Evolutionary conservation across 768 basidiomycete genomes (phyloP).

Genomic region (Floccularia luteovirens): DNA sequence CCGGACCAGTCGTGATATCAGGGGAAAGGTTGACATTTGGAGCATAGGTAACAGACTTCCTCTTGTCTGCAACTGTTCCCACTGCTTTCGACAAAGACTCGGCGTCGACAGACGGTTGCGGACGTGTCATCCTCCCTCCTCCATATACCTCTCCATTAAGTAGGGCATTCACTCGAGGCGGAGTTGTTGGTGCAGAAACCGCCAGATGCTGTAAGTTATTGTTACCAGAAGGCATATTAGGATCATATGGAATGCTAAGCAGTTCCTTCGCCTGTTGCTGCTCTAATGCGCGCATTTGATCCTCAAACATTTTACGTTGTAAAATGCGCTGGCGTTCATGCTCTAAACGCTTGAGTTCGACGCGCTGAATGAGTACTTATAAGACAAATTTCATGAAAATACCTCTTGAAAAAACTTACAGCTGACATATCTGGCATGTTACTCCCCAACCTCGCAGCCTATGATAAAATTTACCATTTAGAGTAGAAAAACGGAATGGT

Average conservation of each 20-base stretch:
- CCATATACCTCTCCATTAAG: constrained; percentile 52
- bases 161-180: constrained; percentile 69
- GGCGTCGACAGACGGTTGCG: constrained; percentile 47
- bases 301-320: constrained; percentile 90
- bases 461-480: constrained; percentile 12
- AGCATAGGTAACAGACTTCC: constrained; percentile 83
- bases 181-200: constrained; percentile 84
- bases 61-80: constrained; percentile 64
- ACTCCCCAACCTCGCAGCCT: constrained; percentile 81
- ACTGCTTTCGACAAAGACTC: constrained; percentile 65
- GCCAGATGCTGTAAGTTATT: constrained; percentile 66
- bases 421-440: constrained; percentile 84
- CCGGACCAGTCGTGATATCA: constrained; percentile 42
- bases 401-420: constrained; percentile 37
- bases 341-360: constrained; percentile 85
- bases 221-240: constrained; percentile 31
- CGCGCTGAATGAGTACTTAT: constrained; percentile 47
- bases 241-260: constrained; percentile 64
- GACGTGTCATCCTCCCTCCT: constrained; percentile 30
- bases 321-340: constrained; percentile 85
- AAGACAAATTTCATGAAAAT: constrained; percentile 6
- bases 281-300: constrained; percentile 93
- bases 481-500: constrained; percentile 9
- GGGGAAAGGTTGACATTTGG: constrained; percentile 71
- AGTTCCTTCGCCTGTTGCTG: constrained; percentile 86